Conservation (phyloP, 2,329 filamentous ascomycete genomes). For the Xylaria sp. region DNA sequence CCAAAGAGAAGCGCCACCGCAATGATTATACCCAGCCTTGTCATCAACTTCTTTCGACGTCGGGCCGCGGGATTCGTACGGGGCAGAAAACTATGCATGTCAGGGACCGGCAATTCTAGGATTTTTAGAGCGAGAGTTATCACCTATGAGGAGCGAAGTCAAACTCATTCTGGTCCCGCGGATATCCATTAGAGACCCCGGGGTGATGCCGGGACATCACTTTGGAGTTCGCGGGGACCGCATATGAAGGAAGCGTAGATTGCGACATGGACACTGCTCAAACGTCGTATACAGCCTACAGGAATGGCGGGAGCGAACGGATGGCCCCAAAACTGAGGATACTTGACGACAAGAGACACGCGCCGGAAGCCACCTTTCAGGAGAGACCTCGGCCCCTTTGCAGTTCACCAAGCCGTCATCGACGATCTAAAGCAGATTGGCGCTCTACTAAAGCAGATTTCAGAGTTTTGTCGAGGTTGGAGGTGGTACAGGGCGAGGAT, state of each 20-base stretch:
- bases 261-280: constrained; percentile 66
- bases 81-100: constrained; percentile 77
- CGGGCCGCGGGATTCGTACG: constrained; percentile 74
- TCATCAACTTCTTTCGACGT: constrained; percentile 73
- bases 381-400: constrained; percentile 29
- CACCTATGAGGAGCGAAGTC: constrained; percentile 91
- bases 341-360: constrained; percentile 18
- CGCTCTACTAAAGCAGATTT: background rate
- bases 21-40: constrained; percentile 67
- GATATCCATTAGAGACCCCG: constrained; percentile 85
- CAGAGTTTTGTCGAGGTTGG: background rate
- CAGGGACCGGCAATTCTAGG: constrained; percentile 11
- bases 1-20: constrained; percentile 69
- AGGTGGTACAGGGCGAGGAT: background rate
- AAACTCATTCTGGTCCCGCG: constrained; percentile 71
- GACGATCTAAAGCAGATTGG: constrained; percentile 15
- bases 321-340: constrained; percentile 5
- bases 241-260: constrained; percentile 65
- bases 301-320: constrained; percentile 12
- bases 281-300: constrained; percentile 11
- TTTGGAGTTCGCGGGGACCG: constrained; percentile 58
- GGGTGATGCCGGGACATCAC: constrained; percentile 86
- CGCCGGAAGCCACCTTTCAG: constrained; percentile 28
- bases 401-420: constrained; percentile 28
- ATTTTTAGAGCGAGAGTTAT: constrained; percentile 43